Base-by-base conservation (phyloP, 441 rosid genomes). In the Erodium moschatum region DNA sequence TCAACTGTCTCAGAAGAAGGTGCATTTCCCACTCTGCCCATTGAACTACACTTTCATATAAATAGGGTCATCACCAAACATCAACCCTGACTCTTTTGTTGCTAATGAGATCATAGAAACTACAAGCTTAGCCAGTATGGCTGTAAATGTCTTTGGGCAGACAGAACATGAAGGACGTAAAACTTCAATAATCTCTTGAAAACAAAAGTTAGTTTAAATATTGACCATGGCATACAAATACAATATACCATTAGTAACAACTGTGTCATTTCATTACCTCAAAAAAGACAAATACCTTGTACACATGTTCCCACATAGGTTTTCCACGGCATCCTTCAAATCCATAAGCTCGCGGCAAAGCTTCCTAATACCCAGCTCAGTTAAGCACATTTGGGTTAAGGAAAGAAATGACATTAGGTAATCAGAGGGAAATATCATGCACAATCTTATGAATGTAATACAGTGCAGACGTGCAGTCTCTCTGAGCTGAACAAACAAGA, bases 341-440 rank as follows among this genome's bases (percentile, higher is more conserved):
- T 91, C 97, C 89, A 94, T 76, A 72, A 94, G 91, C 84, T 94
- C 97, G 73, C 96, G 89, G 72, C 98, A 94, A 18, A 94, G 86
- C 66, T 84, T 84, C 80, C 96, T 83, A 78, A 93, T 88, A 65
- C 96, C 96, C 98, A 89, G 84, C 81, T 81, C 68, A 50, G 4
- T 1, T 38, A 38, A 6, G 7, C 7, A 38, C 9, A 38, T 38
- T 24, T 24, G 27, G 27, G 27, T 2, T 24, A 0, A 24, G 27
- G 27, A 24, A 24, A 24, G 0, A 24, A 24, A 24, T 24, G 27
- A 24, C 27, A 24, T 24, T 0, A 24, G 27, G 27, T 24, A 24
- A 24, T 24, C 27, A 24, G 2, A 24, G 27, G 27, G 27, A 24
- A 24, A 24, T 24, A 24, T 24, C 27, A 24, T 24, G 27, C 27